phyloP scores from a whole-genome alignment of 768 basidiomycete species.

The Termitomyces sp. region DNA sequence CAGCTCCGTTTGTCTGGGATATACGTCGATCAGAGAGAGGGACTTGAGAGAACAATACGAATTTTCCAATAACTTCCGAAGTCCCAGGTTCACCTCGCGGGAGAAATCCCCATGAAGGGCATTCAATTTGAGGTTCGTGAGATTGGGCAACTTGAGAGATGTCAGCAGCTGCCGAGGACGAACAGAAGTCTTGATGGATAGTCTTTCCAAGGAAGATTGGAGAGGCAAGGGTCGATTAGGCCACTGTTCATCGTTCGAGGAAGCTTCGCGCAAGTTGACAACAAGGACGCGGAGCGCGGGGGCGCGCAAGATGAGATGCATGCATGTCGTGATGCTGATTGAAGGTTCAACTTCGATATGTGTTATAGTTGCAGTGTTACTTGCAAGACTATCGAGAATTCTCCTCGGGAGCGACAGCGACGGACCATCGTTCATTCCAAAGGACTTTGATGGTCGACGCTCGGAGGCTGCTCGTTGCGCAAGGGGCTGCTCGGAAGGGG shows the following conservation, averaged over 20 bases:
- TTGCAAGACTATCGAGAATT: neutral
- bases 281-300: neutral
- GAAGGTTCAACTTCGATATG: neutral
- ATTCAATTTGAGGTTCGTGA: neutral
- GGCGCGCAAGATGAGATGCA: neutral
- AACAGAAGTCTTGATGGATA: neutral
- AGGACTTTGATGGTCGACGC: neutral
- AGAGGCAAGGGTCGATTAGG: accelerated
- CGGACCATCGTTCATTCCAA: neutral
- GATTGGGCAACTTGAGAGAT: neutral
- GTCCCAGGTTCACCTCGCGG: neutral
- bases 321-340: neutral
- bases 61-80: neutral
- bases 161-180: neutral
- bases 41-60: neutral
- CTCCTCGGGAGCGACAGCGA: neutral
- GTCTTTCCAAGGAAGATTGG: neutral
- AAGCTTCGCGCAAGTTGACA: neutral
- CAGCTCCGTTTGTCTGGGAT: neutral
- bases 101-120: neutral
- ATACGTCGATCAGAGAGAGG: neutral
- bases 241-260: neutral
- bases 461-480: neutral
- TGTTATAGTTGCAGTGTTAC: neutral
- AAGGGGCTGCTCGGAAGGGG: neutral